These are phyloP conservation scores for Nicotiana noctiflora DNA, from an alignment of 257 asterid genomes.

Conservation along the genomic window DNA sequence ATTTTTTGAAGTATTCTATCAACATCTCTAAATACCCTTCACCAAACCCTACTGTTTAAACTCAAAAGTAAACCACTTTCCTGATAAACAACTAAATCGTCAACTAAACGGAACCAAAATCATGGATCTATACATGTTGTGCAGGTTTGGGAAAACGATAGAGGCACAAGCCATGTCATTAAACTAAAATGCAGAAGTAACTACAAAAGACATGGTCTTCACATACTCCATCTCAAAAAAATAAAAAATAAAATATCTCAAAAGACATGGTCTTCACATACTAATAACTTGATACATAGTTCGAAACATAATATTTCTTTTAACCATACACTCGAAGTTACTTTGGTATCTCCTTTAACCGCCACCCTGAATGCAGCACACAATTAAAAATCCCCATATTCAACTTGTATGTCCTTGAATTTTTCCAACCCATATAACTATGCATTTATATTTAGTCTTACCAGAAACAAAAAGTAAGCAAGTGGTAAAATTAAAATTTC, in stretches of 20 bases:
- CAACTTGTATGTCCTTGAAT: neutral
- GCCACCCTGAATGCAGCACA: neutral
- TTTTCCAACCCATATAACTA: neutral
- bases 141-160: neutral
- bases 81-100: neutral
- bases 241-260: too few species aligned
- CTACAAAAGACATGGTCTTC: too few species aligned
- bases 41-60: neutral
- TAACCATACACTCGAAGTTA: neutral
- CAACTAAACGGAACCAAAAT: neutral
- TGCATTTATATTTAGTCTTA: neutral
- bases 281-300: too few species aligned
- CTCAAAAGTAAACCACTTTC: neutral
- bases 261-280: too few species aligned
- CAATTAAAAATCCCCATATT: neutral
- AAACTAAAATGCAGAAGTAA: neutral
- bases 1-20: neutral
- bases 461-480: neutral
- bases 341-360: neutral
- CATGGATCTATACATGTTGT: neutral
- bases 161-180: neutral
- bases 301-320: neutral
- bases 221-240: too few species aligned
- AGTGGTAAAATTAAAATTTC: neutral
- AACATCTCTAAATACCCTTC: neutral